Evolutionary conservation across 257 asterid species (phyloP).

Genomic region (Penstemon davidsonii): DNA sequence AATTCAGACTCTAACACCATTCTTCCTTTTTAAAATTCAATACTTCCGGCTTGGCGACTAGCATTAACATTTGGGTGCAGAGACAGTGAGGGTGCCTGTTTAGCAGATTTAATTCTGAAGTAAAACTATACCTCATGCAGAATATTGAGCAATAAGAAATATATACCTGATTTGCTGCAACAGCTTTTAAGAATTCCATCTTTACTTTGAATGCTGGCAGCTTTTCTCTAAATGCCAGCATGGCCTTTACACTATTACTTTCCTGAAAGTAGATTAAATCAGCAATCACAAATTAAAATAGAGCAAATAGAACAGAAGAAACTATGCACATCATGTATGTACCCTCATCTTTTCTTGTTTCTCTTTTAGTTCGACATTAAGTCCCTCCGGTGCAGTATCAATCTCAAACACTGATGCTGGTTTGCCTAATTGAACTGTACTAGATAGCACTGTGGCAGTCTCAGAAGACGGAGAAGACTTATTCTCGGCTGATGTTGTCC

Average conservation of each 20-base stretch:
- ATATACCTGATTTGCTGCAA: slow-evolving; percentile 73
- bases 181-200: slow-evolving; percentile 79
- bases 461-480: slow-evolving; percentile 48
- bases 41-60: background rate
- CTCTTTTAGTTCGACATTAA: slow-evolving; percentile 60
- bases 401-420: slow-evolving; percentile 35
- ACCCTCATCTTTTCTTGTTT: slow-evolving; percentile 89
- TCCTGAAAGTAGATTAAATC: slow-evolving; percentile 48
- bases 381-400: slow-evolving; percentile 46
- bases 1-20: background rate
- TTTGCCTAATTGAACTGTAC: slow-evolving; percentile 37
- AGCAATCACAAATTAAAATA: slow-evolving; percentile 22
- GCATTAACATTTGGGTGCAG: background rate
- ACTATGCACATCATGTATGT: slow-evolving; percentile 25
- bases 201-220: slow-evolving; percentile 85
- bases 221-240: slow-evolving; percentile 81
- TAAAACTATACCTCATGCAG: slow-evolving; percentile 12
- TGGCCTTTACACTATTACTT: slow-evolving; percentile 58
- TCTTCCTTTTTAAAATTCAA: background rate
- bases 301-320: slow-evolving; percentile 23
- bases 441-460: slow-evolving; percentile 46
- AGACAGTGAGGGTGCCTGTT: slow-evolving; percentile 2
- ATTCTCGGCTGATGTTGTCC: slow-evolving; percentile 31
- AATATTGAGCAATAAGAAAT: slow-evolving; percentile 14
- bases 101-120: slow-evolving; percentile 3